Evolutionary conservation across 257 asterid genomes (phyloP), one percentile per base, ranked within the genome.

Genomic region (Forsythia viridissima): DNA sequence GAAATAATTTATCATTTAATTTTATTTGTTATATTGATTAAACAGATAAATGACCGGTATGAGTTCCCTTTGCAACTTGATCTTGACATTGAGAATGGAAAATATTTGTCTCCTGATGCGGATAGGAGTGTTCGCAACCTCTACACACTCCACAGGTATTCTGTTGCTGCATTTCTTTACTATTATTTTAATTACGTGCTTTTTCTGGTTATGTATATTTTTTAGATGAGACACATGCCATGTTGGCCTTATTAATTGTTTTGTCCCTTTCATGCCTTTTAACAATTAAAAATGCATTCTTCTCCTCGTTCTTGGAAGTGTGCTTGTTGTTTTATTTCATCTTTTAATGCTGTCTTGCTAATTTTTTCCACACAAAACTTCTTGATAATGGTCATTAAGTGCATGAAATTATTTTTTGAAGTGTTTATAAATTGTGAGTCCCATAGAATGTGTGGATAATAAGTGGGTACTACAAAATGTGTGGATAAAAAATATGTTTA

Each of bases 21-120:
- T 24, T 24, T n/a, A 59, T 20, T 59, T 59, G 4, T 59, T n/a
- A 59, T 59, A 21, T 24, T 84, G 84, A 20, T 79, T 69, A 59
- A 76, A 76, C 92, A 92, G 98, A 94, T 92, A 87, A 94, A 94
- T 89, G 97, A 92, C 77, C 89, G 97, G 13, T 94, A 94, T 82
- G 98, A 94, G 87, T 94, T 94, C 83, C 98, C 97, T 16, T 86
- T 91, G 90, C 89, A 92, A 88, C 97, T 94, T 80, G 98, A 94
- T 84, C 97, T 94, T 73, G 98, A 94, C 77, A 88, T 92, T 85
- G 97, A 91, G 85, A 81, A 90, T 79, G 93, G 97, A 46, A 94
- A 92, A 69, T 94, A 94, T 82, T 85, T 94, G 21, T 89, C 97
- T 43, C 97, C 97, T 57, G 96, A 94, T 4, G 93, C 97, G 65